Percentiles rank a stretch among this genome's conserved stretches.
These are phyloP conservation scores for Fusarium anthophilum DNA, from an alignment of 2,329 filamentous ascomycete species.

Conservation along the genomic window DNA sequence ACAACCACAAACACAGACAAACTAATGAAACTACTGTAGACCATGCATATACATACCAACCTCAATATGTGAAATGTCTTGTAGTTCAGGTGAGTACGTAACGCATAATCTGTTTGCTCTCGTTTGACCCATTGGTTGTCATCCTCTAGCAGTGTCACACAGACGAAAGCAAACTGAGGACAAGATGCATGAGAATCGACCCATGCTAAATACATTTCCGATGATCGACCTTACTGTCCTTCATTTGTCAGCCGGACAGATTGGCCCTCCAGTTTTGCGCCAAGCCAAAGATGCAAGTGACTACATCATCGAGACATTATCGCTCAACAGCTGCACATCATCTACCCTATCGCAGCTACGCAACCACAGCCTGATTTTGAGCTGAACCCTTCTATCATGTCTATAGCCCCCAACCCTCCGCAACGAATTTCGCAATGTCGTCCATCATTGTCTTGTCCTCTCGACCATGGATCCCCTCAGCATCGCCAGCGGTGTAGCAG, in stretches of 20 bases:
- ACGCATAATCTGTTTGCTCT: background rate
- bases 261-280: background rate
- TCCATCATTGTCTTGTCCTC: background rate
- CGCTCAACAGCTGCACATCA: background rate
- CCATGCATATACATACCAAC: background rate
- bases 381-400: background rate
- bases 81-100: background rate
- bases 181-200: background rate
- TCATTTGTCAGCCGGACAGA: background rate
- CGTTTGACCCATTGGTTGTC: no score
- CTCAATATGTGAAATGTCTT: background rate
- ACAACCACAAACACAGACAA: background rate
- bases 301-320: constrained; percentile 19
- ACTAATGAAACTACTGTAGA: background rate
- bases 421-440: background rate
- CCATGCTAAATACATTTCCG: background rate
- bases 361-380: constrained; percentile 13
- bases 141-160: background rate
- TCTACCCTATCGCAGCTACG: background rate
- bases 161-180: background rate
- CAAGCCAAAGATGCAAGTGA: background rate
- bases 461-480: constrained; percentile 13
- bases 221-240: background rate
- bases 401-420: background rate
- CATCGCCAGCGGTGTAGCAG: constrained; percentile 15